Percentiles rank a stretch among this genome's conserved stretches.
These are phyloP conservation scores for Tephrocybe sp. DNA, from an alignment of 768 basidiomycete species.

Conservation along the genomic window DNA sequence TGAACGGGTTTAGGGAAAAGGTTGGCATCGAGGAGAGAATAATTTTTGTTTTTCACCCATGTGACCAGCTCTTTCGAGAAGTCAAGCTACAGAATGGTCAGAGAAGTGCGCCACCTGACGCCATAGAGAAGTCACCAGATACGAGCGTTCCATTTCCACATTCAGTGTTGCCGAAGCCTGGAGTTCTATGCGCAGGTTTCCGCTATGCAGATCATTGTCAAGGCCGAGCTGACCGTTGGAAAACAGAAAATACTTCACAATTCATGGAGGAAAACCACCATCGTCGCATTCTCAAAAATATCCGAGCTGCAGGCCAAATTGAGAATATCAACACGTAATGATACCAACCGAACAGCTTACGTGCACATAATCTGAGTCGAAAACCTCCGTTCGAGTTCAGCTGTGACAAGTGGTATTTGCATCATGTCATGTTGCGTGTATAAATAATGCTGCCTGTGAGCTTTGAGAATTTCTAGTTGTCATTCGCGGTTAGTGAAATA, in stretches of 20 bases:
- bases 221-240: not conserved
- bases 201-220: constrained; percentile 41
- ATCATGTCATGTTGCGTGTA: constrained; percentile 76
- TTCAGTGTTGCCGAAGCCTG: constrained; percentile 70
- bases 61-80: constrained; percentile 74
- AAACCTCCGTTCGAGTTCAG: constrained; percentile 68
- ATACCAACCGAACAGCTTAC: constrained; percentile 42
- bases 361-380: constrained; percentile 86
- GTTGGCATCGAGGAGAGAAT: constrained; percentile 84
- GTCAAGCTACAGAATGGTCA: constrained; percentile 58
- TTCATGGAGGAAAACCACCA: constrained; percentile 92
- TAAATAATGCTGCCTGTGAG: constrained; percentile 82
- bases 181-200: constrained; percentile 84
- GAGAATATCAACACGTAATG: not conserved
- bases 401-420: constrained; percentile 71
- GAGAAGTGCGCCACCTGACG: not conserved
- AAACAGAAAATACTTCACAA: constrained; percentile 58
- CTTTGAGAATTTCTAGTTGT: constrained; percentile 75
- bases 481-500: not conserved
- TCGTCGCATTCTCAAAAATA: constrained; percentile 69
- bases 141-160: constrained; percentile 76
- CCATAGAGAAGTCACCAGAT: constrained; percentile 53
- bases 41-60: constrained; percentile 70
- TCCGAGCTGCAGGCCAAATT: constrained; percentile 50
- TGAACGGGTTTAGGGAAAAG: constrained; percentile 61